Evolutionary conservation across 2,329 filamentous ascomycete genomes (phyloP).

Genomic region (Colletotrichum navitas): DNA sequence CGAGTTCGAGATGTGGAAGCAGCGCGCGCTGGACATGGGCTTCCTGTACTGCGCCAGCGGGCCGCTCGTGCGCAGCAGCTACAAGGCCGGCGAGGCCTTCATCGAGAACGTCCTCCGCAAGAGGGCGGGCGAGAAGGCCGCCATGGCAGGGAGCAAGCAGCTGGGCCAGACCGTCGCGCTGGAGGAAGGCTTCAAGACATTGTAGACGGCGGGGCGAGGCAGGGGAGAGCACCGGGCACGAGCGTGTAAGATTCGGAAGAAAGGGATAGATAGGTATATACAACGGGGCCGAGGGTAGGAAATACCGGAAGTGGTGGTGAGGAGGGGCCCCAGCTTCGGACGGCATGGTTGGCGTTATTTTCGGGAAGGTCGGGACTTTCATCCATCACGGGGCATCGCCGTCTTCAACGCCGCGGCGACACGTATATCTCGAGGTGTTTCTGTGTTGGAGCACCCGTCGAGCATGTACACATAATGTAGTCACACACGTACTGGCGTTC

Average conservation of each 20-base stretch:
- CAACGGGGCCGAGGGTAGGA: background rate
- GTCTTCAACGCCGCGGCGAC: slow-evolving; percentile 15
- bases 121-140: slow-evolving; percentile 65
- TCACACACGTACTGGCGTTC: slow-evolving; percentile 25
- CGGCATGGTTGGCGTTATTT: slow-evolving; percentile 25
- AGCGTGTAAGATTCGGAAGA: slow-evolving; percentile 26
- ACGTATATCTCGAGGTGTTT: background rate
- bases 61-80: slow-evolving; percentile 91
- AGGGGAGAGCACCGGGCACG: background rate
- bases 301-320: background rate
- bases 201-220: background rate
- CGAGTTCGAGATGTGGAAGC: slow-evolving; percentile 91
- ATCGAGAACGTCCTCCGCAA: slow-evolving; percentile 98
- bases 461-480: background rate
- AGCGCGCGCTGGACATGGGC: slow-evolving; percentile 91
- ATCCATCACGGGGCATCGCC: slow-evolving; percentile 40
- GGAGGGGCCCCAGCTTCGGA: slow-evolving; percentile 3
- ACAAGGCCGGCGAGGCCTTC: slow-evolving; percentile 98
- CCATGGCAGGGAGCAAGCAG: slow-evolving; percentile 47
- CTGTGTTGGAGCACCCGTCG: background rate
- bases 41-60: slow-evolving; percentile 97
- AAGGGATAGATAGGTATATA: background rate
- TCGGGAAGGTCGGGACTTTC: slow-evolving; percentile 16
- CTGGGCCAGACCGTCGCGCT: slow-evolving; percentile 57
- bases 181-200: slow-evolving; percentile 47